Conservation (phyloP, 805 yeast genomes). For the Suhomyces canberraensis region DNA sequence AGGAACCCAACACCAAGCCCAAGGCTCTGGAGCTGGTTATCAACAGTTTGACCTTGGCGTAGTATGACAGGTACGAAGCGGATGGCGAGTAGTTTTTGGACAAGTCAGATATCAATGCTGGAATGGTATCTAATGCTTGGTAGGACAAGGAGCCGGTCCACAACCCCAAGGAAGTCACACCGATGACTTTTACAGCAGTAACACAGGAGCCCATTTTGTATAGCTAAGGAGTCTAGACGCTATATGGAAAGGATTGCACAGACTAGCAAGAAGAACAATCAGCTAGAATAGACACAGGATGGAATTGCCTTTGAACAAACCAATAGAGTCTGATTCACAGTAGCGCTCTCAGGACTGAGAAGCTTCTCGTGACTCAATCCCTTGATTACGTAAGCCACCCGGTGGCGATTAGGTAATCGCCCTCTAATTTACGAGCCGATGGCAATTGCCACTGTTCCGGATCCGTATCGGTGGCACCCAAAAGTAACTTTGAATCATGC, state of each 20-base stretch:
- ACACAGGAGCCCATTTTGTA: conserved; percentile 27
- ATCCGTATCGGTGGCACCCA: too few relatives aligned
- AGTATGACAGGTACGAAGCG: conserved; percentile 4
- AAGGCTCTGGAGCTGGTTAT: conserved; percentile 21
- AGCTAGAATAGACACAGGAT: too few relatives aligned
- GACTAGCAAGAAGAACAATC: too few relatives aligned
- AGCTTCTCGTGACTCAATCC: neutral
- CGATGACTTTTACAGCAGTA: conserved; percentile 54
- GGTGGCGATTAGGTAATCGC: too few relatives aligned
- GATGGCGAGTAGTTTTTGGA: conserved; percentile 13
- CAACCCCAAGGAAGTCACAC: conserved; percentile 67
- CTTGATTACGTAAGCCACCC: neutral
- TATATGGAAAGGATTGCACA: too few relatives aligned
- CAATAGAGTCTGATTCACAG: too few relatives aligned
- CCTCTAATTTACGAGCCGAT: too few relatives aligned
- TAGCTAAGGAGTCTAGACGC: neutral
- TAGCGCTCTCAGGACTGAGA: too few relatives aligned
- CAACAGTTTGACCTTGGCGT: conserved; percentile 18
- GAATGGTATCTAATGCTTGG: conserved; percentile 33
- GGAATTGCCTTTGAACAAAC: too few relatives aligned
- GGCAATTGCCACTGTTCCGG: too few relatives aligned
- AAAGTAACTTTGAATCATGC: too few relatives aligned
- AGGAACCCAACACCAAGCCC: conserved; percentile 38
- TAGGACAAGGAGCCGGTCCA: conserved; percentile 51
- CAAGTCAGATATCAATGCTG: conserved; percentile 26